Base-by-base conservation (phyloP, 2,329 filamentous ascomycete species). In the Scedosporium boydii region DNA sequence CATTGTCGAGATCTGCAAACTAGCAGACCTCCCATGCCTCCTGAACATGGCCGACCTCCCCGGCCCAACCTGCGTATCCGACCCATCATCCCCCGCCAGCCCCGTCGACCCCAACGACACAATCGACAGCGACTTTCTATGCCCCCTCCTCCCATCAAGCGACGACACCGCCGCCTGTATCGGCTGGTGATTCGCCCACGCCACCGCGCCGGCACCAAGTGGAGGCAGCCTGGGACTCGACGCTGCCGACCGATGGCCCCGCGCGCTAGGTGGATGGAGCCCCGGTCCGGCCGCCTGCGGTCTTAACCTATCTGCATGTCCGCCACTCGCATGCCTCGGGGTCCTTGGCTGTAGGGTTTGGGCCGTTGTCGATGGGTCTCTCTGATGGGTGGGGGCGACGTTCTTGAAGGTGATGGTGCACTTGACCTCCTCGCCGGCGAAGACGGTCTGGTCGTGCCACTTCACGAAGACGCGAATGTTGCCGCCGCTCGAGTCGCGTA, bases 321-420 rank as follows among this genome's bases (percentile, higher is more conserved):
- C 38, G 41, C 34, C 44, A 26, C 42, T 18, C 29, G 44, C 59
- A 29, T 67, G 67, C 41, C 65, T 63, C 59, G 65, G 61, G 64
- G 74, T 70, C 41, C 64, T 63, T 61, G 66, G 66, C 29, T 65
- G 60, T 34, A 70, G 62, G 59, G 66, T 65, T 57, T 66, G 67
- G 29, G 67, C 65, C 57, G 23, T 3, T 14, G 34, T 38, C 4
- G 10, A 38, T 38, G 34, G 63, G 66, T 63, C 67, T 71, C 58
- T 71, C 65, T 63, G 76, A 74, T 56, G 66, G 46, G 76, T 77
- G 59, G 82, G 71, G 51, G 85, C 82, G 66, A 93, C 83, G 73
- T 99, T 99, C 77, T 89, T 93, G 78, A 99, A 99, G 59, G 91
- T 97, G 74, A 99, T 96, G 68, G 88, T 92, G 77, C 95, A 98